Percentiles rank a stretch among this genome's conserved stretches.
These are phyloP conservation scores for Porpolomopsis calyptriformis DNA, from an alignment of 768 basidiomycete species.

Conservation along the genomic window DNA sequence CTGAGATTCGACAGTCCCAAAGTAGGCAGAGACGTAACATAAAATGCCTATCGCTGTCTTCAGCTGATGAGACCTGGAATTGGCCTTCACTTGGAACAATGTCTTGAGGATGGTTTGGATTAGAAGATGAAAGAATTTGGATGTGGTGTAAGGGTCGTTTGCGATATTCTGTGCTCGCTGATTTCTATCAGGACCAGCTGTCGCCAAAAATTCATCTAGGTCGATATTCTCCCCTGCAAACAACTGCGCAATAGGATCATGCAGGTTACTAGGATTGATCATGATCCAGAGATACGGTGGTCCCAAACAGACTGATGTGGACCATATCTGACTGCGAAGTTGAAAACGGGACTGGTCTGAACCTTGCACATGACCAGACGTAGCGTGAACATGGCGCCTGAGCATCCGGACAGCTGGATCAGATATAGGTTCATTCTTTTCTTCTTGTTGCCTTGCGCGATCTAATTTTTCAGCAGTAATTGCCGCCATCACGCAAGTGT, in stretches of 20 bases:
- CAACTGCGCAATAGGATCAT: constrained; percentile 32
- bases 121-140: constrained; percentile 30
- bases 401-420: constrained; percentile 15
- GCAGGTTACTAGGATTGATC: constrained; percentile 29
- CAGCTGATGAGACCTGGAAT: constrained; percentile 11
- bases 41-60: constrained; percentile 19
- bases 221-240: constrained; percentile 29
- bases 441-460: constrained; percentile 20
- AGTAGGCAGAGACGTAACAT: constrained; percentile 23
- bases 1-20: too few relatives aligned
- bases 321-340: constrained; percentile 24
- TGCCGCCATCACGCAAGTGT: constrained; percentile 12
- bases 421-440: constrained; percentile 7
- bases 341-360: constrained; percentile 15
- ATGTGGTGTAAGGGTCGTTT: constrained; percentile 27
- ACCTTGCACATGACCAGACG: constrained; percentile 12
- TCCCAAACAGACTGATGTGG: constrained; percentile 14
- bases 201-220: constrained; percentile 21
- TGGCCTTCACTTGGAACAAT: constrained; percentile 22
- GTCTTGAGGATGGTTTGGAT: constrained; percentile 20
- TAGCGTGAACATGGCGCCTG: constrained; percentile 13
- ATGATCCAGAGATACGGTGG: constrained; percentile 32
- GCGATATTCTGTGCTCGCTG: constrained; percentile 24
- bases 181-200: constrained; percentile 15
- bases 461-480: constrained; percentile 18